Evolutionary conservation across 345 rosid species (phyloP), one percentile per base, ranked within the genome.

Genomic region (Turnera subulata): DNA sequence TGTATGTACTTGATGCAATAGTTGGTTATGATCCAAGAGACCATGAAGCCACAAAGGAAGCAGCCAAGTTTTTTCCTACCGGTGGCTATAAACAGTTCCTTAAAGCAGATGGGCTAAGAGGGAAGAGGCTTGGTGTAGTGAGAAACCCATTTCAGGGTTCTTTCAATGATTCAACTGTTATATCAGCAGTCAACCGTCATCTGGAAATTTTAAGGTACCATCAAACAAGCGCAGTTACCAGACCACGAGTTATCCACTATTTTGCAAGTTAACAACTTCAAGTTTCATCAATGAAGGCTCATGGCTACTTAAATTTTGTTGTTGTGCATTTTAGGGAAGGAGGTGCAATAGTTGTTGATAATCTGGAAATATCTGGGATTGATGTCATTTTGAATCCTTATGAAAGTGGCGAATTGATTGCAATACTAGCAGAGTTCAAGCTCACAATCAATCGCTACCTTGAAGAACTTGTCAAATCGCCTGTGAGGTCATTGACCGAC

Each of bases 41-140:
- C 53, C 13, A 1, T 13, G 35, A 29, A 29, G 91, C 81, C 42
- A 88, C 88, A 0, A 65, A 35, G 39, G 19, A 43, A 5, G 88
- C 91, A 0, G 58, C 83, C 0, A 26, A 69, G 42, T 66, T 57
- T 68, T 81, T 78, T 46, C 87, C 89, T 1, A 7, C 22, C 11
- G 87, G 83, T 1, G 88, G 89, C 52, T 86, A 81, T 63, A 72
- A 65, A 60, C 78, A 76, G 42, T 78, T 80, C 65, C 82, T 86
- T 21, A 81, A 47, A 23, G 43, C 57, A 19, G 7, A 53, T 48
- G 80, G 86, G 21, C 77, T 90, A 11, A 59, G 66, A 54, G 80
- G 84, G 51, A 90, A 90, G 71, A 75, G 83, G 62, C 17, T 76
- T 43, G 91, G 88, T 16, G 29, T 83, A 0, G 82, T 81, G 6